A percentile compares a stretch with the other conserved stretches of the same genome.
These are phyloP conservation scores for Herpotrichia juniperi DNA, from an alignment of 2,329 filamentous ascomycete genomes.

Conservation along the genomic window DNA sequence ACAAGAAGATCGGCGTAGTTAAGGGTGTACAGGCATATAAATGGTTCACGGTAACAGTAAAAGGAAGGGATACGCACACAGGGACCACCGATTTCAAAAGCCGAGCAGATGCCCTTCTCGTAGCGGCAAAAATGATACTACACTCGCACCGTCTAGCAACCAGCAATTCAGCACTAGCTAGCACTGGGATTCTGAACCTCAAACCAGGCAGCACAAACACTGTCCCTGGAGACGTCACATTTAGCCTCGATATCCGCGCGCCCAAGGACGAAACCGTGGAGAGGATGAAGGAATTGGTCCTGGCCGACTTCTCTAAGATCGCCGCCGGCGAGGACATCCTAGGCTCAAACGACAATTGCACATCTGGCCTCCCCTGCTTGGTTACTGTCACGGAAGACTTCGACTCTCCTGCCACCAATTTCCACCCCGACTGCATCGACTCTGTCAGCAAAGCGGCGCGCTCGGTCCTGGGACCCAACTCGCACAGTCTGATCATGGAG, in stretches of 20 bases:
- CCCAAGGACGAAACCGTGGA: constrained; percentile 62
- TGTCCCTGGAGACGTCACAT: constrained; percentile 70
- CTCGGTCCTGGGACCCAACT: constrained; percentile 59
- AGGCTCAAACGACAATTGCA: constrained; percentile 51
- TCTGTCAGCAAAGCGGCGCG: constrained; percentile 68
- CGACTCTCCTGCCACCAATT: constrained; percentile 62
- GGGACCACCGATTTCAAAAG: constrained; percentile 73
- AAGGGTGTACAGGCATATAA: constrained; percentile 76
- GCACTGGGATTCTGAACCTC: constrained; percentile 71
- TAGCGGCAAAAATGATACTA: constrained; percentile 71
- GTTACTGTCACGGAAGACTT: constrained; percentile 68
- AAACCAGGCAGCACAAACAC: constrained; percentile 76
- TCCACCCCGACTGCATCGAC: constrained; percentile 70
- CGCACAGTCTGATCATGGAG: constrained; percentile 59
- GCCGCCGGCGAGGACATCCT: constrained; percentile 63
- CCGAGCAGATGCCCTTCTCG: constrained; percentile 71
- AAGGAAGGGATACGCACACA: constrained; percentile 73
- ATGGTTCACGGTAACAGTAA: constrained; percentile 72
- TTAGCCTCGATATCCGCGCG: constrained; percentile 71
- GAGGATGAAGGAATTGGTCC: constrained; percentile 63
- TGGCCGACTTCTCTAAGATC: constrained; percentile 64
- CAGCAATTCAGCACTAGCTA: constrained; percentile 66
- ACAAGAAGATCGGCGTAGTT: constrained; percentile 71
- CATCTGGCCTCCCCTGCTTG: constrained; percentile 56
- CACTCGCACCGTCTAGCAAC: constrained; percentile 68